Conservation (phyloP, 805 yeast species). For the Lachancea lanzarotensis region DNA sequence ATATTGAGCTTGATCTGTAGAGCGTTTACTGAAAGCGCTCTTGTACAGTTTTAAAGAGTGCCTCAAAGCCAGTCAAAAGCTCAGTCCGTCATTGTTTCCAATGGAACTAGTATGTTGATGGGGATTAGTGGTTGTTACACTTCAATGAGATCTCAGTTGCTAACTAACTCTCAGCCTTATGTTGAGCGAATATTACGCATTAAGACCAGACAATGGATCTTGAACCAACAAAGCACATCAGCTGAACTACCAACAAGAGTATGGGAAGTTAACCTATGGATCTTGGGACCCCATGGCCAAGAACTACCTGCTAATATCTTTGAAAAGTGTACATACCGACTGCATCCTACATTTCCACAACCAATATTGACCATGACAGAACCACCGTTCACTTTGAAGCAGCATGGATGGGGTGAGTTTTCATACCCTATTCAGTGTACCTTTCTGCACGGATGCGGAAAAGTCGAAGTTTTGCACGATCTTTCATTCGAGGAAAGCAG, state of each 20-base stretch:
- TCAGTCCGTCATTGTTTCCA: too few relatives aligned
- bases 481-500: slow-evolving; percentile 70
- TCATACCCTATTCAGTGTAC: slow-evolving; percentile 73
- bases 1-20: neutral
- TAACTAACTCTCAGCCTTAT: slow-evolving; percentile 11
- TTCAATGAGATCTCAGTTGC: neutral
- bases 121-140: too few relatives aligned
- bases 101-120: too few relatives aligned
- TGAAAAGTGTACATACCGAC: slow-evolving; percentile 78
- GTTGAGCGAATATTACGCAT: slow-evolving; percentile 77
- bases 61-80: too few relatives aligned
- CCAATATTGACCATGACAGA: slow-evolving; percentile 69
- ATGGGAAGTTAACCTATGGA: slow-evolving; percentile 72
- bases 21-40: neutral
- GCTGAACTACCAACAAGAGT: slow-evolving; percentile 84
- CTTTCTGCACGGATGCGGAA: slow-evolving; percentile 74
- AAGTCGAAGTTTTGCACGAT: slow-evolving; percentile 69
- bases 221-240: slow-evolving; percentile 70
- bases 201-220: slow-evolving; percentile 74
- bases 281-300: slow-evolving; percentile 71
- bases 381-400: slow-evolving; percentile 78
- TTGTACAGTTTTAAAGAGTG: too few relatives aligned
- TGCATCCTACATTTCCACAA: slow-evolving; percentile 88
- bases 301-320: slow-evolving; percentile 76
- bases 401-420: slow-evolving; percentile 97